Evolutionary conservation across 176 grass and related monocot species (phyloP).

Genomic region (Bonia amplexicaulis): DNA sequence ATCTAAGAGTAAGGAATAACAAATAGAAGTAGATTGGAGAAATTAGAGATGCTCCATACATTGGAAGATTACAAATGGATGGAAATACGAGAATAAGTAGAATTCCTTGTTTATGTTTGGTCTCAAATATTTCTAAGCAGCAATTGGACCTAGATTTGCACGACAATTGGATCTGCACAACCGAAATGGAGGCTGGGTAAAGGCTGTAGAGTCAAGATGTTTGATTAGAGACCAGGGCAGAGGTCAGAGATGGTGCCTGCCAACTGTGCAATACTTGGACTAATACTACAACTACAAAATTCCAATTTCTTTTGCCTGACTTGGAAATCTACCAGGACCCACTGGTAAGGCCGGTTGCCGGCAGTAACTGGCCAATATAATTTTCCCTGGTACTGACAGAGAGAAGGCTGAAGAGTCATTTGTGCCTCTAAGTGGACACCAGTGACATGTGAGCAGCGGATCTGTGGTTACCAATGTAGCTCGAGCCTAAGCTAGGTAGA

Average conservation of each 20-base stretch:
- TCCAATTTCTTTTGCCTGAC: no score
- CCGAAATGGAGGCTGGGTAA: not conserved
- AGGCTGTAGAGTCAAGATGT: not conserved
- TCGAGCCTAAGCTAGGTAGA: not conserved
- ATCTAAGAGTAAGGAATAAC: not conserved
- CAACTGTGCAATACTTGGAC: not conserved
- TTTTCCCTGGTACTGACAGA: not conserved
- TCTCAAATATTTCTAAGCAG: not conserved
- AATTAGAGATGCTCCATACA: not conserved
- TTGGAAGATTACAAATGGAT: not conserved
- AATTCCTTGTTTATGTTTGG: not conserved
- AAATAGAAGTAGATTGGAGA: not conserved
- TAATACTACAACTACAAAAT: no score
- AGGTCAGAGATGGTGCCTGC: not conserved
- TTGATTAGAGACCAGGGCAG: not conserved
- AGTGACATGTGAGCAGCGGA: not conserved
- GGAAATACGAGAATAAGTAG: not conserved
- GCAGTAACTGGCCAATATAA: no score
- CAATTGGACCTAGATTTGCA: not conserved
- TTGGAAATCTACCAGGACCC: no score
- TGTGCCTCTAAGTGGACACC: not conserved
- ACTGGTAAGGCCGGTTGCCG: no score
- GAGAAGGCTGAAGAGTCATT: not conserved
- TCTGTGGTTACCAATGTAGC: not conserved
- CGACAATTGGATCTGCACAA: not conserved